Conservation (phyloP, 805 yeast species). For the Lipomyces chichibuensis region DNA sequence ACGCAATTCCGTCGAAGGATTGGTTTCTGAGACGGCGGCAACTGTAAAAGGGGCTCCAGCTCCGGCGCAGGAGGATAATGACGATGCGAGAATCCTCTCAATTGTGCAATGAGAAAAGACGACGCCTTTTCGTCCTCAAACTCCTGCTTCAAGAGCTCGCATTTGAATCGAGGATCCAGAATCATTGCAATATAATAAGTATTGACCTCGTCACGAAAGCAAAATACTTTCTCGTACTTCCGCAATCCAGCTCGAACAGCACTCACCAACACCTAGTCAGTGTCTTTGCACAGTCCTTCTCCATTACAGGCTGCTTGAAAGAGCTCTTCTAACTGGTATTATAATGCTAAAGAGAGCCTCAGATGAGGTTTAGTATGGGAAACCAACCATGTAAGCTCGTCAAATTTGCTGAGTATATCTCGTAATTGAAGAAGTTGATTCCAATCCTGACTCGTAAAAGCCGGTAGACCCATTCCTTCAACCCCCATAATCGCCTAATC, state of each 20-base stretch:
- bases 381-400: not conserved
- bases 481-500: not conserved
- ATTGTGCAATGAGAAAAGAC: not conserved
- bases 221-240: not conserved
- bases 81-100: conserved; percentile 1
- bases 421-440: not conserved
- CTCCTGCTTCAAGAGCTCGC: conserved; percentile 5
- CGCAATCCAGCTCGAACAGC: not conserved
- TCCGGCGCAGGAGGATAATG: not conserved
- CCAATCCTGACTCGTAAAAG: conserved; percentile 47
- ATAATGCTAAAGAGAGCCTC: not conserved
- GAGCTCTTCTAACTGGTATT: not conserved
- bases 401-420: not conserved
- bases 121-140: not conserved
- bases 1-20: not conserved
- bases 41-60: not conserved
- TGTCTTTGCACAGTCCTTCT: not conserved
- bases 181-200: conserved; percentile 3
- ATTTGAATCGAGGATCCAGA: conserved; percentile 2
- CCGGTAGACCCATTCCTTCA: conserved; percentile 49
- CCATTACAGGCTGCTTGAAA: not conserved
- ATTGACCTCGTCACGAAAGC: conserved; percentile 11
- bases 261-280: not conserved
- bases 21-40: conserved; percentile 2
- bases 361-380: not conserved